Evolutionary conservation across 768 basidiomycete genomes (phyloP).

Genomic region (Kwoniella bestiolae): DNA sequence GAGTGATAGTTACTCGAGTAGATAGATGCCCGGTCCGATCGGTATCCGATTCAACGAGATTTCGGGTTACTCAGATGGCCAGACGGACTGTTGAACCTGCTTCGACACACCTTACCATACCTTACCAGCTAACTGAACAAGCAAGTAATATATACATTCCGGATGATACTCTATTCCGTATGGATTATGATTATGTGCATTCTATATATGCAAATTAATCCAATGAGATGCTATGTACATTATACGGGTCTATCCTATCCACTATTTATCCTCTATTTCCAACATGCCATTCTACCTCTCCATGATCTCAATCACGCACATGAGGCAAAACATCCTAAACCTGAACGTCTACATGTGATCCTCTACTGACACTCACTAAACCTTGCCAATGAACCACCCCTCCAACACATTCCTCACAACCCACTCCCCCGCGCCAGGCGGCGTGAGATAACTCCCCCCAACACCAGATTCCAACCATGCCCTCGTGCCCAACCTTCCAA

Average conservation of each 20-base stretch:
- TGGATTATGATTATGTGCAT: not conserved
- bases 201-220: no score
- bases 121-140: no score
- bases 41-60: not conserved
- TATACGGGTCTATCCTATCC: no score
- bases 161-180: not conserved
- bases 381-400: constrained; percentile 6
- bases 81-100: not conserved
- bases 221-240: no score
- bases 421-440: constrained; percentile 9
- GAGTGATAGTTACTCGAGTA: no score
- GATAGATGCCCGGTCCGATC: not conserved
- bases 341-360: not conserved
- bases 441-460: constrained; percentile 39
- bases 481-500: constrained; percentile 23
- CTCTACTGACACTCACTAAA: no score
- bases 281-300: no score
- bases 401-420: constrained; percentile 7
- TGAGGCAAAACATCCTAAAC: no score
- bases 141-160: not conserved
- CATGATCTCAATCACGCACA: no score
- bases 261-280: no score
- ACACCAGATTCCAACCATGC: constrained; percentile 49
- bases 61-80: not conserved
- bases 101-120: no score